Evolutionary conservation across 805 yeast genomes (phyloP).

Genomic region (Kodamaea kaohsiungensis): DNA sequence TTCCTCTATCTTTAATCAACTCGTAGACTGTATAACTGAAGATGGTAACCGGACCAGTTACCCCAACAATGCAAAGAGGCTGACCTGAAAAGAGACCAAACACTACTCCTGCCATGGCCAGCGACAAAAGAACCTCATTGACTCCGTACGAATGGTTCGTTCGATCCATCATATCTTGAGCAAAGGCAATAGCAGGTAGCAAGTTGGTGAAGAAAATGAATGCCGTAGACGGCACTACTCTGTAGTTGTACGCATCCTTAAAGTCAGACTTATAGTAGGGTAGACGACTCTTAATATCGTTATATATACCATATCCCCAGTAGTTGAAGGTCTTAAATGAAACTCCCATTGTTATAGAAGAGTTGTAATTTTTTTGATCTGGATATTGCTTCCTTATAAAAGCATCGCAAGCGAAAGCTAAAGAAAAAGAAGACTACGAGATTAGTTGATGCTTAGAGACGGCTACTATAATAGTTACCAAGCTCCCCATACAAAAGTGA

Average conservation of each 20-base stretch:
- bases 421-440: not conserved
- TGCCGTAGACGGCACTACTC: conserved; percentile 83
- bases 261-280: conserved; percentile 81
- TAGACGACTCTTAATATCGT: conserved; percentile 50
- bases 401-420: not conserved
- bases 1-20: conserved; percentile 54
- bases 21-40: conserved; percentile 89
- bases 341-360: conserved; percentile 7
- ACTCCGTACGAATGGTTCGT: conserved; percentile 87
- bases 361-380: not conserved
- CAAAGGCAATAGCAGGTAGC: conserved; percentile 92
- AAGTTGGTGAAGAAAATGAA: conserved; percentile 88
- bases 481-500: not conserved
- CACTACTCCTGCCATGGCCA: conserved; percentile 86
- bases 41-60: conserved; percentile 92
- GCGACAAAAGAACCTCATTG: conserved; percentile 80
- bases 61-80: conserved; percentile 94
- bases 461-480: not conserved
- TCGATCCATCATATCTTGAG: conserved; percentile 95
- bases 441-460: not conserved
- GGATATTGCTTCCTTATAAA: not conserved
- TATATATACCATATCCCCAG: conserved; percentile 51
- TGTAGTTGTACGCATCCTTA: conserved; percentile 78
- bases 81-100: conserved; percentile 88
- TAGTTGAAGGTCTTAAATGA: conserved; percentile 14